Conservation (phyloP, 305 asterid species). For the Fraxinus angustifolia region DNA sequence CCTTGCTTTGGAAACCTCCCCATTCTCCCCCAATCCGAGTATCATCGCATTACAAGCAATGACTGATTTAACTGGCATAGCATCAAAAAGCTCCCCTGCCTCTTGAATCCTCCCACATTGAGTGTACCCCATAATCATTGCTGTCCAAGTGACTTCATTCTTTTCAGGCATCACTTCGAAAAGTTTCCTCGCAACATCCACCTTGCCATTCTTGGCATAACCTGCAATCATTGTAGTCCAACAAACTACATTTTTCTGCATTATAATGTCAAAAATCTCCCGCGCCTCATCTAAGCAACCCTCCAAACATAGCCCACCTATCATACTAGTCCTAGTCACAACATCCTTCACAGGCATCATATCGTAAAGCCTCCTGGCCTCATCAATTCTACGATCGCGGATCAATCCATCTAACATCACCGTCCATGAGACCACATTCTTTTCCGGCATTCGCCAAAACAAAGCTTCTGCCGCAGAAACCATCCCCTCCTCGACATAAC, state of each 20-base stretch:
- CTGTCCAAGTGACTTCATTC: constrained; percentile 70
- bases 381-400: constrained; percentile 42
- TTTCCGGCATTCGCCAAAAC: constrained; percentile 63
- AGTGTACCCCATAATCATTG: constrained; percentile 63
- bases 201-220: constrained; percentile 53
- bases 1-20: constrained; percentile 48
- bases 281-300: constrained; percentile 59
- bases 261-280: constrained; percentile 50
- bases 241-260: constrained; percentile 49
- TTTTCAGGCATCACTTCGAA: constrained; percentile 75
- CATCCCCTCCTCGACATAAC: constrained; percentile 54
- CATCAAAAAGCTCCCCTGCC: constrained; percentile 54
- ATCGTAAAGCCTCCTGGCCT: constrained; percentile 44
- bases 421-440: constrained; percentile 60
- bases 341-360: constrained; percentile 60
- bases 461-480: constrained; percentile 48
- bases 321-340: constrained; percentile 56
- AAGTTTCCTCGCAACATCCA: constrained; percentile 57
- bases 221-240: constrained; percentile 70
- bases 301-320: constrained; percentile 55
- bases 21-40: constrained; percentile 48
- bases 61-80: constrained; percentile 46
- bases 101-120: constrained; percentile 58
- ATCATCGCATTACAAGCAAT: constrained; percentile 62
- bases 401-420: constrained; percentile 64